Conservation (phyloP, 83 land plant species). For the Thuja plicata region DNA sequence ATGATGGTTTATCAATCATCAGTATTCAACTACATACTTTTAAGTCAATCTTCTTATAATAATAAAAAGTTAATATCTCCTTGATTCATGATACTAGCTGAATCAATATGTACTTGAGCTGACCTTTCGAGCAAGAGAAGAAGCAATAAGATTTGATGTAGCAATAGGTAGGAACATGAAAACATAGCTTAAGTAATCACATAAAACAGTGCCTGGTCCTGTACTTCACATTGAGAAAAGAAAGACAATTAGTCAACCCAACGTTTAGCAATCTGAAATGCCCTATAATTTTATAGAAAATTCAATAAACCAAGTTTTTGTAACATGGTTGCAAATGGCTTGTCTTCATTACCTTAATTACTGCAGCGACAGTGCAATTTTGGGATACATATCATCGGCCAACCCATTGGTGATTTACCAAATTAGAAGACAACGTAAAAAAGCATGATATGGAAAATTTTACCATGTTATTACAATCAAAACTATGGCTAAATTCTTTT, state of each 20-base stretch:
- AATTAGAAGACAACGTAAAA: background rate
- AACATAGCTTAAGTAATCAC: slow-evolving; percentile 61
- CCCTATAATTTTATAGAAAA: background rate
- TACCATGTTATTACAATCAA: background rate
- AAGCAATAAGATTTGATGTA: slow-evolving; percentile 89
- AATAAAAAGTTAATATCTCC: background rate
- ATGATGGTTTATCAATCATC: too few relatives aligned
- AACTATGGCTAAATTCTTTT: background rate
- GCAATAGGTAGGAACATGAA: slow-evolving; percentile 96
- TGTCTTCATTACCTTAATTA: background rate
- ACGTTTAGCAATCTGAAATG: background rate
- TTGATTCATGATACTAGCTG: background rate
- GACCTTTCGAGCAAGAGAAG: slow-evolving; percentile 86
- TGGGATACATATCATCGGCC: background rate
- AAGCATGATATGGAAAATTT: background rate
- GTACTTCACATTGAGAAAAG: slow-evolving; percentile 14
- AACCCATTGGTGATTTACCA: background rate
- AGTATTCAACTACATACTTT: too few relatives aligned
- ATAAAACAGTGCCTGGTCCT: slow-evolving; percentile 91
- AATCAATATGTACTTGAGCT: slow-evolving; percentile 5
- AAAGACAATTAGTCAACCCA: background rate
- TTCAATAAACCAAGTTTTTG: background rate
- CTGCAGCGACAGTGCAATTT: background rate
- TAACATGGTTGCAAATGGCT: background rate
- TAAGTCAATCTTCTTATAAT: too few relatives aligned